Evolutionary conservation across 768 basidiomycete species (phyloP), one percentile per base, ranked within the genome.

Genomic region (Pilatotrama ljubarskyi): DNA sequence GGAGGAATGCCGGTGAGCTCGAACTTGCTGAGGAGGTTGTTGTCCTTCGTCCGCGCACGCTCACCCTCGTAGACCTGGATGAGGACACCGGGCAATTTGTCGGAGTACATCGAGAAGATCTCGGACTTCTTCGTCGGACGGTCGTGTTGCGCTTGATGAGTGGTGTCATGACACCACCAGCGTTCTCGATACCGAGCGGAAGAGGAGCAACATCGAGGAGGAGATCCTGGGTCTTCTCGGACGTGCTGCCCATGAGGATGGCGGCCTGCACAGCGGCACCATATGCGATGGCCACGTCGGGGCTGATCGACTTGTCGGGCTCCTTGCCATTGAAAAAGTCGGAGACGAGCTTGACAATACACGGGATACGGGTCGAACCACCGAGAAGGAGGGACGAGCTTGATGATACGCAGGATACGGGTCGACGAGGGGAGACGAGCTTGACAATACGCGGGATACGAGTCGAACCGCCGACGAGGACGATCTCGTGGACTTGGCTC

Each of bases 301-400:
- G 96, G 87, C 98, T 98, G 83, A 98, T 98, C 79, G 90, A 90
- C 85, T 95, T 97, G 84, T 94, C 95, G 70, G 93, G 95, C 80
- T 97, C 95, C 82, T 95, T 95, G 74, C 95, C 95, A 74, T 92
- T 93, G 84, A 98, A 98, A 85, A 91, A 97, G 77, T 98, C 95
- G 66, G 93, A 95, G 58, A 98, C n/a, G n/a, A n/a, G n/a, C n/a
- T n/a, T n/a, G n/a, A n/a, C n/a, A n/a, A n/a, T n/a, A n/a, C n/a
- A n/a, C n/a, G n/a, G n/a, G n/a, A n/a, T n/a, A n/a, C n/a, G n/a
- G n/a, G n/a, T n/a, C 11, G n/a, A 14, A 51, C 66, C 26, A 68
- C 63, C n/a, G n/a, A n/a, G n/a, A n/a, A n/a, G n/a, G n/a, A n/a
- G n/a, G n/a, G n/a, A n/a, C n/a, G n/a, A n/a, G n/a, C n/a, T n/a